phyloP scores from a whole-genome alignment of 2,329 filamentous ascomycete species.

The Fusarium sp. region DNA sequence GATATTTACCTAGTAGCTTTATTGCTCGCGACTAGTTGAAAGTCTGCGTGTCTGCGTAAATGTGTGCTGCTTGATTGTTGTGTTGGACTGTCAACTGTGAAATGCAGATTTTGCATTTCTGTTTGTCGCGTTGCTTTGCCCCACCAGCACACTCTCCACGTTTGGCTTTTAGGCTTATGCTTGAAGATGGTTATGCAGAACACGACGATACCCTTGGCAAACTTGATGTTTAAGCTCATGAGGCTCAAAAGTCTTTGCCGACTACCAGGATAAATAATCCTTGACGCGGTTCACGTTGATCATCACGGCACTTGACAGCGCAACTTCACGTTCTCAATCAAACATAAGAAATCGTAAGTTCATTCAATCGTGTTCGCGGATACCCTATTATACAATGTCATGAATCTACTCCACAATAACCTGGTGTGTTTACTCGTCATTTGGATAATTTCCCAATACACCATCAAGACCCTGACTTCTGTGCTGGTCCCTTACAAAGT shows the following conservation, averaged over 20 bases:
- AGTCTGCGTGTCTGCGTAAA: neutral
- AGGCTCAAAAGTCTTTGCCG: too few species aligned
- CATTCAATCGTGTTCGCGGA: slow-evolving; percentile 14
- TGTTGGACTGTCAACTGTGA: neutral
- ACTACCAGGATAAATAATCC: neutral
- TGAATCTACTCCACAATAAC: neutral
- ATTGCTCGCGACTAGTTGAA: neutral
- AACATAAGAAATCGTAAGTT: slow-evolving; percentile 11
- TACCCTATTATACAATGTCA: slow-evolving; percentile 9
- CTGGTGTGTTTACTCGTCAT: slow-evolving; percentile 21
- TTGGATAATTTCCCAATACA: slow-evolving; percentile 32
- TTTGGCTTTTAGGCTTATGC: neutral
- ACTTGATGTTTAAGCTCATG: too few species aligned
- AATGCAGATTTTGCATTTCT: neutral
- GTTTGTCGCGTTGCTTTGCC: neutral
- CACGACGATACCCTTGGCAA: too few species aligned
- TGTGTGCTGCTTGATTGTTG: neutral
- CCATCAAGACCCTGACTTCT: slow-evolving; percentile 55
- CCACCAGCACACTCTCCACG: too few species aligned
- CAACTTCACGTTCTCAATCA: neutral
- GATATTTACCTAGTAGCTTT: slow-evolving; percentile 2
- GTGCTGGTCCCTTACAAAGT: slow-evolving; percentile 65
- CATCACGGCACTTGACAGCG: neutral
- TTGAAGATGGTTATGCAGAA: neutral
- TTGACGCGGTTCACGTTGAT: neutral